These are phyloP conservation scores for Scenedesmus sp. DNA, from an alignment of 163 green algal species.

Conservation along the genomic window DNA sequence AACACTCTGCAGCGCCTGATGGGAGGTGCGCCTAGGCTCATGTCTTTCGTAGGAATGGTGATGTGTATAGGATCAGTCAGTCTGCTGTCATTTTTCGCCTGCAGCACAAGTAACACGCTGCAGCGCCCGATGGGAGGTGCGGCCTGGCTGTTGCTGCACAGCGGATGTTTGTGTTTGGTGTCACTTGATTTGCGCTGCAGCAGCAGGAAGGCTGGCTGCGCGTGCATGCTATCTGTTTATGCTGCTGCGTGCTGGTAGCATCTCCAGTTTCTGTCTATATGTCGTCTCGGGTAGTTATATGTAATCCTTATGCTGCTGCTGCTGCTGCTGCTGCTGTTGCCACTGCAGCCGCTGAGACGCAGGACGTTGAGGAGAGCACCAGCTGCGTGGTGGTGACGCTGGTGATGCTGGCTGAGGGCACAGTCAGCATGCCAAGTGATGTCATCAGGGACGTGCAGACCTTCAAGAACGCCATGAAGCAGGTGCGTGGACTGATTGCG, in stretches of 20 bases:
- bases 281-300: no score
- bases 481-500: background rate
- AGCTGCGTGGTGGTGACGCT: conserved; percentile 58
- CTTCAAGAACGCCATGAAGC: conserved; percentile 46
- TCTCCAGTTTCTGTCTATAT: background rate
- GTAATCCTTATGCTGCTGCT: background rate
- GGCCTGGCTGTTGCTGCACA: no score
- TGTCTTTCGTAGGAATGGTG: no score
- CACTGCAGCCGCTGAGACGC: conserved; percentile 40
- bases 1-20: conserved; percentile 23
- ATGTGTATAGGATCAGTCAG: no score
- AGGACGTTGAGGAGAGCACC: conserved; percentile 24
- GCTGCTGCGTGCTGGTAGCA: background rate
- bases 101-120: no score
- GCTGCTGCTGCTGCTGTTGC: background rate
- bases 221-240: no score
- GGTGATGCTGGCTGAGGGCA: conserved; percentile 49
- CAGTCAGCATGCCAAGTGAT: conserved; percentile 33
- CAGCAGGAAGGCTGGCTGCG: no score
- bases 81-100: no score
- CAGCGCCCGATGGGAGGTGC: no score
- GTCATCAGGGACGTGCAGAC: conserved; percentile 28
- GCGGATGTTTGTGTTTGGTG: no score
- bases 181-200: no score
- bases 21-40: conserved; percentile 42